Evolutionary conservation across 768 basidiomycete species (phyloP).

Genomic region (Pleurotus ostreatus): DNA sequence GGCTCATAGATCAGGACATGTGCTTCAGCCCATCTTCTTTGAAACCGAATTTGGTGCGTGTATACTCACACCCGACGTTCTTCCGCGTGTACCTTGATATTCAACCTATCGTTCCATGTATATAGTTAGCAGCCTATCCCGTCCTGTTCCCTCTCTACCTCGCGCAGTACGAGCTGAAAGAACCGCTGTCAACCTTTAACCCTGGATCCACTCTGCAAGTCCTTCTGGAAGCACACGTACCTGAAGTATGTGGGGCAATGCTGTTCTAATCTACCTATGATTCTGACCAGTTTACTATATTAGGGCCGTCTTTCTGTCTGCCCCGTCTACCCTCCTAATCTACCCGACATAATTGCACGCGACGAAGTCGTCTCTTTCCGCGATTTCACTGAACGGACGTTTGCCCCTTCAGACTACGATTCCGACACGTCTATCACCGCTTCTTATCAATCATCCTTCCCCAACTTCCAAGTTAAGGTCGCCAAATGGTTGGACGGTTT

Average conservation of each 20-base stretch:
- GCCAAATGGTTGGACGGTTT: slow-evolving; percentile 8
- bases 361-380: slow-evolving; percentile 12
- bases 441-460: slow-evolving; percentile 10
- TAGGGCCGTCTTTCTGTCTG: slow-evolving; percentile 13
- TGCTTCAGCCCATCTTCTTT: slow-evolving; percentile 41
- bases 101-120: not conserved
- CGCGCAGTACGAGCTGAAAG: slow-evolving; percentile 38
- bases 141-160: slow-evolving; percentile 64
- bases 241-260: slow-evolving; percentile 18
- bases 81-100: too few relatives aligned
- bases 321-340: slow-evolving; percentile 6
- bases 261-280: not conserved
- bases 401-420: slow-evolving; percentile 3
- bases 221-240: slow-evolving; percentile 29
- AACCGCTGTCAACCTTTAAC: slow-evolving; percentile 7
- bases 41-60: slow-evolving; percentile 40
- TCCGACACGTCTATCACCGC: not conserved
- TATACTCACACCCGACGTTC: too few relatives aligned
- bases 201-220: slow-evolving; percentile 16
- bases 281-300: slow-evolving; percentile 1
- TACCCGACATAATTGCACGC: not conserved
- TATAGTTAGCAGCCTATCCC: slow-evolving; percentile 56
- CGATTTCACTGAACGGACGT: slow-evolving; percentile 13
- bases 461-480: slow-evolving; percentile 2
- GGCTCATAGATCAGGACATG: slow-evolving; percentile 31